Conservation (phyloP, 1,284 basidiomycete species). For the Heterobasidion parviporum region DNA sequence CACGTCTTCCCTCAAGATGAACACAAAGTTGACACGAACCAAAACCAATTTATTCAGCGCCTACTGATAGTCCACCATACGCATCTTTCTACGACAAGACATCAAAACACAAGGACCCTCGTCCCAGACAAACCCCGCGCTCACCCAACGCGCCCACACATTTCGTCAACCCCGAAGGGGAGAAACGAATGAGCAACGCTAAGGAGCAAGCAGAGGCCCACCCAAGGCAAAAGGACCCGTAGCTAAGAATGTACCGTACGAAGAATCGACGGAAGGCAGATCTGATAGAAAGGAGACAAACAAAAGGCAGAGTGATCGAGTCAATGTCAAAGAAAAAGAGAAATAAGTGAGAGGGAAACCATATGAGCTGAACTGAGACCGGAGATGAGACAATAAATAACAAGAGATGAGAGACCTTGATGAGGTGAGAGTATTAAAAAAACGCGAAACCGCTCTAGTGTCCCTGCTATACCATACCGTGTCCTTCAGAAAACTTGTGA, state of each 20-base stretch:
- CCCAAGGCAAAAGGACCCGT: slow-evolving; percentile 13
- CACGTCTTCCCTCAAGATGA: not conserved
- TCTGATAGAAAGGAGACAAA: slow-evolving; percentile 1
- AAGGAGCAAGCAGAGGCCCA: slow-evolving; percentile 17
- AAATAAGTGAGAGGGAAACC: slow-evolving; percentile 9
- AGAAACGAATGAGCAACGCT: slow-evolving; percentile 19
- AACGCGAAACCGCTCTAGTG: not conserved
- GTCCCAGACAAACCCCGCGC: slow-evolving; percentile 19
- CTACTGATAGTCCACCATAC: not conserved
- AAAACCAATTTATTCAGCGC: not conserved
- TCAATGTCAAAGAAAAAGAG: slow-evolving; percentile 2
- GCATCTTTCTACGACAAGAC: not conserved
- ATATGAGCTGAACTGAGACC: slow-evolving; percentile 12
- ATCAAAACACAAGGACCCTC: not conserved
- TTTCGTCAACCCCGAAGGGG: slow-evolving; percentile 34
- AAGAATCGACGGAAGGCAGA: slow-evolving; percentile 4
- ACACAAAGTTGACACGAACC: not conserved
- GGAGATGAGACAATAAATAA: slow-evolving; percentile 12
- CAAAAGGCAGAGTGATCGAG: slow-evolving; percentile 3
- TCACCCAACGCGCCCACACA: slow-evolving; percentile 24
- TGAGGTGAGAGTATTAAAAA: not conserved
- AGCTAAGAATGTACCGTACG: slow-evolving; percentile 1
- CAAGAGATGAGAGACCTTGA: slow-evolving; percentile 7
- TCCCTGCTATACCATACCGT: not conserved
- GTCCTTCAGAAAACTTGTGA: not conserved